Conservation (phyloP, 1,139 yeast genomes). For the Kodamaea sp. region DNA sequence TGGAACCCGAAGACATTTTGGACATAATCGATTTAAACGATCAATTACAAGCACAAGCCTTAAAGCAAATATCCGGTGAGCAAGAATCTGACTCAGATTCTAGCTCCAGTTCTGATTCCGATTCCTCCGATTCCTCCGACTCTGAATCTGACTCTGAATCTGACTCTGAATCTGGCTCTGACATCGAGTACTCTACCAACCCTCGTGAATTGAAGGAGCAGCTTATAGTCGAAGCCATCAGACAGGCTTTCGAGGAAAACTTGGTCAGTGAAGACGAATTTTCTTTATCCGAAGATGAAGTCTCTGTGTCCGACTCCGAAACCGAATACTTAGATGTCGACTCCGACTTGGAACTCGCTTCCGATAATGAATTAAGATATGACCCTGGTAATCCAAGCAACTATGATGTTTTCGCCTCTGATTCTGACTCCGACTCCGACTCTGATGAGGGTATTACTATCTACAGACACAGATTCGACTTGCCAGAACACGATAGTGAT, state of each 20-base stretch:
- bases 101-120: conserved; percentile 15
- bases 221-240: conserved; percentile 39
- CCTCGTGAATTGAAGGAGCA: conserved; percentile 36
- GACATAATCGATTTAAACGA: conserved; percentile 39
- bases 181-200: conserved; percentile 33
- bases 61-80: conserved; percentile 16
- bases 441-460: conserved; percentile 48
- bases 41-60: conserved; percentile 37
- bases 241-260: conserved; percentile 41
- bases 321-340: conserved; percentile 39
- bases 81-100: conserved; percentile 13
- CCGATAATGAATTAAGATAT: conserved; percentile 25
- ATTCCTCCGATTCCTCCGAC: conserved; percentile 13
- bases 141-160: conserved; percentile 15
- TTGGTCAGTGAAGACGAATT: conserved; percentile 33
- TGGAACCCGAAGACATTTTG: conserved; percentile 34
- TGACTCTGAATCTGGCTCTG: conserved; percentile 13
- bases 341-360: conserved; percentile 20
- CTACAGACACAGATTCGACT: conserved; percentile 44
- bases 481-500: conserved; percentile 37
- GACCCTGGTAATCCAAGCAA: conserved; percentile 25
- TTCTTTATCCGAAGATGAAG: conserved; percentile 26
- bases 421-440: conserved; percentile 27
- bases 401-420: conserved; percentile 30
- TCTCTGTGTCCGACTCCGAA: conserved; percentile 31